These are phyloP conservation scores for Eucalyptus tenuipes DNA, from an alignment of 345 rosid genomes.

Conservation along the genomic window DNA sequence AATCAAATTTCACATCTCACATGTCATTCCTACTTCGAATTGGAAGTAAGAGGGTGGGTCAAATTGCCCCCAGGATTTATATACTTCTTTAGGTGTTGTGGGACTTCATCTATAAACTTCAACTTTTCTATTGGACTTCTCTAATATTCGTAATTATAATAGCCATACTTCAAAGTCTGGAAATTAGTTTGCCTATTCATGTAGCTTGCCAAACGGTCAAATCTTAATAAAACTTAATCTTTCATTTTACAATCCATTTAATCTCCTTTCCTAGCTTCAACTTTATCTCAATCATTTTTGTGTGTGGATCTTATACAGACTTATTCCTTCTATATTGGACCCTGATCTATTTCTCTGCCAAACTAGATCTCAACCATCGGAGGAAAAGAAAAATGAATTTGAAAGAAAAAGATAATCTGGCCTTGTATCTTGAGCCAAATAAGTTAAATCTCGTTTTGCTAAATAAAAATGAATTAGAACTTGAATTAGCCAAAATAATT, in stretches of 20 bases:
- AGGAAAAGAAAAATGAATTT: background rate
- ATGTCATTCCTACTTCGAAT: background rate
- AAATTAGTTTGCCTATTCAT: background rate
- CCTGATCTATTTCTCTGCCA: background rate
- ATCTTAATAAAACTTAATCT: background rate
- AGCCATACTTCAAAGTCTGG: background rate
- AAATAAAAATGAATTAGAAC: background rate
- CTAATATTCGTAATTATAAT: background rate
- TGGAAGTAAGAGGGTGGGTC: background rate
- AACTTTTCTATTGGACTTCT: background rate
- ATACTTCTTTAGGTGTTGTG: background rate
- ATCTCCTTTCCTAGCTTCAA: background rate
- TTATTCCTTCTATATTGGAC: background rate
- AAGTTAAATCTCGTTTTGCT: background rate
- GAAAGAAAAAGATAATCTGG: background rate
- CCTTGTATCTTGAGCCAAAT: background rate
- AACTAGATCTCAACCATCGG: background rate
- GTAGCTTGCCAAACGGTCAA: background rate
- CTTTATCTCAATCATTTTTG: background rate
- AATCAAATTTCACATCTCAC: background rate
- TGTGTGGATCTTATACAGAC: background rate
- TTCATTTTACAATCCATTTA: background rate
- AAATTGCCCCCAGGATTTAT: background rate
- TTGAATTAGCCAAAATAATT: background rate
- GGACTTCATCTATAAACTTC: background rate